phyloP scores from a whole-genome alignment of 2,329 filamentous ascomycete genomes.

The Coniella lustricola region DNA sequence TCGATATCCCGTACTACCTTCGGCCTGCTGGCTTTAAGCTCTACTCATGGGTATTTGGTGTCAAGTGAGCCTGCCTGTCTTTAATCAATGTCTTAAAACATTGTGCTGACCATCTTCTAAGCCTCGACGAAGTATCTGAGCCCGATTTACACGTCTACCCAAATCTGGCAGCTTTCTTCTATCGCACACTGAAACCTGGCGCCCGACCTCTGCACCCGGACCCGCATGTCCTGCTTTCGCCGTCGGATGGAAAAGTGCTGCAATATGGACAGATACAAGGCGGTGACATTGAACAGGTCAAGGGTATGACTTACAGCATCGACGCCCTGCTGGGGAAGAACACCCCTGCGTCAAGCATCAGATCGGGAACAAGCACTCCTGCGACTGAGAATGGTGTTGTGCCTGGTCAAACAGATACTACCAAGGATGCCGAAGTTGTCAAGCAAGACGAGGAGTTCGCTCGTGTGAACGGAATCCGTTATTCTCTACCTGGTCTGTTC shows the following conservation, averaged over 20 bases:
- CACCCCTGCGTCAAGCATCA: slow-evolving; percentile 48
- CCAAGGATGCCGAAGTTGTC: slow-evolving; percentile 58
- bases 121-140: slow-evolving; percentile 79
- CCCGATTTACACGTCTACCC: slow-evolving; percentile 83
- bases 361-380: slow-evolving; percentile 12
- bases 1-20: slow-evolving; percentile 80
- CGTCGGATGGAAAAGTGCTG: slow-evolving; percentile 82
- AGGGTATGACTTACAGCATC: slow-evolving; percentile 95
- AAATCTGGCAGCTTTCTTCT: slow-evolving; percentile 95
- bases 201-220: slow-evolving; percentile 77
- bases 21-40: slow-evolving; percentile 86
- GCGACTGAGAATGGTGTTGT: slow-evolving; percentile 29
- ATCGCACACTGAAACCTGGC: slow-evolving; percentile 86
- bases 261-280: slow-evolving; percentile 89
- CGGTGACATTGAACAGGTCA: slow-evolving; percentile 96
- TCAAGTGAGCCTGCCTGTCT: slow-evolving; percentile 45
- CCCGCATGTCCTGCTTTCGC: slow-evolving; percentile 72
- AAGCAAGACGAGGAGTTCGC: slow-evolving; percentile 88
- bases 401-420: slow-evolving; percentile 22
- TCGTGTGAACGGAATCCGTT: slow-evolving; percentile 87
- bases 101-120: slow-evolving; percentile 29
- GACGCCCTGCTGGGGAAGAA: slow-evolving; percentile 79
- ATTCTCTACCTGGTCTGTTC: slow-evolving; percentile 81
- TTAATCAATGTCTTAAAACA: background rate
- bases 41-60: slow-evolving; percentile 87